Base-by-base conservation (phyloP, 768 basidiomycete genomes). In the Kwoniella dendrophila region DNA sequence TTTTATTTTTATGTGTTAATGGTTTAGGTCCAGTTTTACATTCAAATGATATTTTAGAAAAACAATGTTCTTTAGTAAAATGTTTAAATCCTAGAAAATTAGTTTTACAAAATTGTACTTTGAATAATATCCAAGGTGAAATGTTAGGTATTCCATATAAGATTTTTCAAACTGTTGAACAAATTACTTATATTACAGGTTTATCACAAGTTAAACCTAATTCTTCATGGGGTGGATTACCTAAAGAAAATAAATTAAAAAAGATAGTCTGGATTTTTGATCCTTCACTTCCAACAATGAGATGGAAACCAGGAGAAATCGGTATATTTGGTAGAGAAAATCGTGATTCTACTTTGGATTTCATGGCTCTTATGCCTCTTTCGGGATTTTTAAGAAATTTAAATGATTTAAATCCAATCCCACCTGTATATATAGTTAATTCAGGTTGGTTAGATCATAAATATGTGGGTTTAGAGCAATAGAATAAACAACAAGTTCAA, bases 51-150 rank as follows among this genome's bases (percentile, higher is more conserved):
- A 47, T 47, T 8, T 20, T 47, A 10, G 55, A 56, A 14, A 56
- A 56, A 34, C 55, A 45, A 18, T 56, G 55, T 24, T 20, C 29
- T 11, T 34, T 33, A 8, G 55, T 24, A 14, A 56, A 47, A 34
- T 44, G 55, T 7, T 30, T 33, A 3, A n/a, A 30, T 22, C 55
- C 55, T 5, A 56, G 34, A 32, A 56, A 56, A 24, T 45, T 56
- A 20, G 43, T 56, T 7, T 30, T 55, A 10, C 10, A 36, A 22
- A 22, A 29, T 18, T 20, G 27, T 11, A 40, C 16, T 20, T 14
- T 55, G 4, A 41, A 16, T 7, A 26, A n/a, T 29, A 43, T 55
- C 26, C 8, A 7, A 4, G 29, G 7, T n/a, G 47, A 48, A 26
- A 48, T 48, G 47, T 48, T 48, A 12, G 47, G 47, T 29, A 27